phyloP scores from a whole-genome alignment of 2,329 filamentous ascomycete species.

The Aureobasidium sp. region DNA sequence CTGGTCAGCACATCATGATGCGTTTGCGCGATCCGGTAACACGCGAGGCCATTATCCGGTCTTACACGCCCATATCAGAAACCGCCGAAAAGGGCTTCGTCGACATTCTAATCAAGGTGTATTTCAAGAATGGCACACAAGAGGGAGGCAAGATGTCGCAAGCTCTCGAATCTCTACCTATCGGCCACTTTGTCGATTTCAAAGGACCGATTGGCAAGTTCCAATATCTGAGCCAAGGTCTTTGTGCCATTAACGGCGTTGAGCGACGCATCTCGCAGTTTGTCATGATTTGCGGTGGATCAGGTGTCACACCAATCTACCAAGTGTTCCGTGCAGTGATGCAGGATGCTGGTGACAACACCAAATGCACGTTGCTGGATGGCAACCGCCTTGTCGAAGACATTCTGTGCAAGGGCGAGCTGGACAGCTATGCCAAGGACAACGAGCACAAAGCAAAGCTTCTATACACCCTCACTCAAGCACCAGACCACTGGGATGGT shows the following conservation, averaged over 20 bases:
- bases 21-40: constrained; percentile 65
- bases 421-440: constrained; percentile 53
- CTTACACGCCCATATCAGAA: constrained; percentile 77
- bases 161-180: constrained; percentile 62
- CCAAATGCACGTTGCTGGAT: constrained; percentile 63
- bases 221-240: constrained; percentile 62
- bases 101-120: constrained; percentile 75
- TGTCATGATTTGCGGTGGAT: constrained; percentile 80
- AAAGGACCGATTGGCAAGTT: constrained; percentile 86
- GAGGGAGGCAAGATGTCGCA: constrained; percentile 74
- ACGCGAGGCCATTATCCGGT: constrained; percentile 66
- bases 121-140: constrained; percentile 49
- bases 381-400: constrained; percentile 72
- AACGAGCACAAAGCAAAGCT: constrained; percentile 53
- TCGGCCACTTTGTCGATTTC: constrained; percentile 70
- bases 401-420: constrained; percentile 67
- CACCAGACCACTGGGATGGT: constrained; percentile 57
- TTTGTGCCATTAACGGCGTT: constrained; percentile 51
- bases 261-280: constrained; percentile 55
- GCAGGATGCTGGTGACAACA: constrained; percentile 53
- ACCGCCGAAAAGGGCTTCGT: constrained; percentile 52
- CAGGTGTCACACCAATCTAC: constrained; percentile 87
- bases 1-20: constrained; percentile 82
- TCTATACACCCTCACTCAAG: constrained; percentile 60
- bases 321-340: constrained; percentile 71